Percentiles rank a stretch among this genome's conserved stretches.
Evolutionary conservation across 2,329 filamentous ascomycete genomes (phyloP).

Genomic region (Fusarium lyarnte): DNA sequence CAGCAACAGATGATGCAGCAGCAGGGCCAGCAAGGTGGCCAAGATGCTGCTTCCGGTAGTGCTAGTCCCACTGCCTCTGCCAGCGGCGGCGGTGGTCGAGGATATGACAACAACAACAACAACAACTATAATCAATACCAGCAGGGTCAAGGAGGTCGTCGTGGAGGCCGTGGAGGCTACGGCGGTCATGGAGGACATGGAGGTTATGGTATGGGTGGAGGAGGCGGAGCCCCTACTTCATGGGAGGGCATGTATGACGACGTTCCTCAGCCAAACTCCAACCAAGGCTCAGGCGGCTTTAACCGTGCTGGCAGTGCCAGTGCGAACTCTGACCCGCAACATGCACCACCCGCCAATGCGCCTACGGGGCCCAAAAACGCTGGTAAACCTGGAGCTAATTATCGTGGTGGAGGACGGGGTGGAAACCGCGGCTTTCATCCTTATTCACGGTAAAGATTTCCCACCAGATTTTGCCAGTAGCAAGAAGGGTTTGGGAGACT

Average conservation of each 20-base stretch:
- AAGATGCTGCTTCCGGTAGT: conserved; percentile 43
- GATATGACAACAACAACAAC: conserved; percentile 47
- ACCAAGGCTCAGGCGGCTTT: conserved; percentile 53
- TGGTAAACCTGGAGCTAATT: conserved; percentile 89
- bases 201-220: conserved; percentile 51
- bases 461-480: neutral
- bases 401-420: conserved; percentile 86
- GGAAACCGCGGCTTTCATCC: conserved; percentile 82
- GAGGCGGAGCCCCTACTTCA: conserved; percentile 75
- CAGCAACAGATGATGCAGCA: conserved; percentile 55
- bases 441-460: conserved; percentile 60
- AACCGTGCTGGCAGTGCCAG: conserved; percentile 54
- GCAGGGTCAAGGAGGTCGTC: conserved; percentile 51
- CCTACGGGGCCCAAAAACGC: conserved; percentile 97
- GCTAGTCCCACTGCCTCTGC: conserved; percentile 26
- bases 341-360: conserved; percentile 66
- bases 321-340: conserved; percentile 54
- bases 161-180: conserved; percentile 47
- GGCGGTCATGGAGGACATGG: conserved; percentile 43
- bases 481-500: neutral
- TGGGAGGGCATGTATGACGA: conserved; percentile 99
- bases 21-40: conserved; percentile 45
- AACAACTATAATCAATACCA: conserved; percentile 51
- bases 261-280: conserved; percentile 81
- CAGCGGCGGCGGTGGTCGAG: conserved; percentile 42